Evolutionary conservation across 495 filamentous ascomycete species (phyloP).

Genomic region (Paragyromitra xinjiangensis): DNA sequence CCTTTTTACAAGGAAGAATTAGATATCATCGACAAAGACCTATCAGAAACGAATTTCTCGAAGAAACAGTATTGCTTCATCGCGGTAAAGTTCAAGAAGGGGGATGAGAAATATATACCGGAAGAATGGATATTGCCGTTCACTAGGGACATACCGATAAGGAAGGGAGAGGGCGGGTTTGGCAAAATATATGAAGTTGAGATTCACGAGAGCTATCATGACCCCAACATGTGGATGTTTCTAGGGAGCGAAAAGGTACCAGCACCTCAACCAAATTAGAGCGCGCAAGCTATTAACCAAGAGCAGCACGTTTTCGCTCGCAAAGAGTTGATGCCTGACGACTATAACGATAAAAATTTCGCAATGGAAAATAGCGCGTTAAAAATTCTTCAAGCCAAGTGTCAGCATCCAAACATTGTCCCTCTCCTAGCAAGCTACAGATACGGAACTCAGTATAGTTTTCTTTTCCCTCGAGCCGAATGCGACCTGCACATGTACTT

Average conservation of each 20-base stretch:
- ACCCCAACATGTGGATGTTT: constrained; percentile 35
- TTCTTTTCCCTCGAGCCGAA: constrained; percentile 49
- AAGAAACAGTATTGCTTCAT: constrained; percentile 47
- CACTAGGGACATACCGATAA: constrained; percentile 29
- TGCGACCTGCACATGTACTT: constrained; percentile 46
- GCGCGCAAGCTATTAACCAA: not conserved
- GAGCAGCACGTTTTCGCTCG: constrained; percentile 40
- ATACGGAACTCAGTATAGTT: constrained; percentile 43
- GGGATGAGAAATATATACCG: constrained; percentile 16
- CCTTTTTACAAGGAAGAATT: constrained; percentile 35
- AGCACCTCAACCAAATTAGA: not conserved
- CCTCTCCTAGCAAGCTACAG: constrained; percentile 42
- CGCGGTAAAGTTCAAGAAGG: constrained; percentile 36
- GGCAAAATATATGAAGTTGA: constrained; percentile 42
- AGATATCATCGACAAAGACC: constrained; percentile 8
- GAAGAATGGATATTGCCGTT: constrained; percentile 45
- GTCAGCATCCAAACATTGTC: constrained; percentile 43
- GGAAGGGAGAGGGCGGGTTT: constrained; percentile 37
- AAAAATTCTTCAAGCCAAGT: constrained; percentile 40
- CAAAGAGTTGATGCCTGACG: constrained; percentile 35
- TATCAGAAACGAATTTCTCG: constrained; percentile 25
- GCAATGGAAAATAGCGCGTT: constrained; percentile 34
- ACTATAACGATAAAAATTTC: constrained; percentile 24
- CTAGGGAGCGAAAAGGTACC: constrained; percentile 31
- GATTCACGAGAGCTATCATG: constrained; percentile 42